These are phyloP conservation scores for Jackrogersella multiformis DNA, from an alignment of 495 filamentous ascomycete species.

Conservation along the genomic window DNA sequence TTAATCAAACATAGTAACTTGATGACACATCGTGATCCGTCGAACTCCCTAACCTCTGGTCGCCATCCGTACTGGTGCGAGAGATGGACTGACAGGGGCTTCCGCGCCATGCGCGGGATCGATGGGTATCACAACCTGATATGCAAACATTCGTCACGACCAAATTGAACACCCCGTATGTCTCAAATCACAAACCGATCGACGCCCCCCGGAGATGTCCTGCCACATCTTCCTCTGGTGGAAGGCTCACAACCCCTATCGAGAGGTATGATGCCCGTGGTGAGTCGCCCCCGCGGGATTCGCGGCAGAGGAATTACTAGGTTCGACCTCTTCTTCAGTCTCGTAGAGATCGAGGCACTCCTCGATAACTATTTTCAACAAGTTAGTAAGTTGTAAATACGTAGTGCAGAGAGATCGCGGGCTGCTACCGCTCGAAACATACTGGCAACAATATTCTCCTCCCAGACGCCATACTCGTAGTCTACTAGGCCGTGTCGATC, in stretches of 20 bases:
- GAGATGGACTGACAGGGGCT: constrained; percentile 10
- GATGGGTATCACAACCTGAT: constrained; percentile 38
- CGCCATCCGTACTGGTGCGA: constrained; percentile 12
- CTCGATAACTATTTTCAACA: constrained; percentile 62
- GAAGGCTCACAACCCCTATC: constrained; percentile 6
- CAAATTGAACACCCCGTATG: constrained; percentile 32
- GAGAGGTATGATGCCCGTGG: constrained; percentile 32
- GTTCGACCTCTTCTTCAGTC: constrained; percentile 46
- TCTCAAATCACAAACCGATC: constrained; percentile 33
- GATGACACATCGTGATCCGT: constrained; percentile 20
- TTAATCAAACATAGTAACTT: constrained; percentile 18
- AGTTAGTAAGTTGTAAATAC: constrained; percentile 24
- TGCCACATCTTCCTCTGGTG: constrained; percentile 4
- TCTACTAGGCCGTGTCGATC: constrained; percentile 92
- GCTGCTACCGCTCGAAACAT: constrained; percentile 49
- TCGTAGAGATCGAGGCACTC: constrained; percentile 72
- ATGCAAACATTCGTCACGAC: constrained; percentile 28
- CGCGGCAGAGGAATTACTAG: constrained; percentile 24
- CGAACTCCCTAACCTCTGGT: constrained; percentile 15
- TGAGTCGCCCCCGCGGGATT: constrained; percentile 30
- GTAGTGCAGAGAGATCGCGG: background rate
- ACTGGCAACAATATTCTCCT: constrained; percentile 90
- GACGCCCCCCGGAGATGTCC: constrained; percentile 7
- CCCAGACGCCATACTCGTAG: constrained; percentile 96
- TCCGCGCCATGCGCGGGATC: constrained; percentile 17